Percentiles rank a stretch among this genome's conserved stretches.
phyloP scores from a whole-genome alignment of 169 alveolate genomes.

The Theileria orientalis region DNA sequence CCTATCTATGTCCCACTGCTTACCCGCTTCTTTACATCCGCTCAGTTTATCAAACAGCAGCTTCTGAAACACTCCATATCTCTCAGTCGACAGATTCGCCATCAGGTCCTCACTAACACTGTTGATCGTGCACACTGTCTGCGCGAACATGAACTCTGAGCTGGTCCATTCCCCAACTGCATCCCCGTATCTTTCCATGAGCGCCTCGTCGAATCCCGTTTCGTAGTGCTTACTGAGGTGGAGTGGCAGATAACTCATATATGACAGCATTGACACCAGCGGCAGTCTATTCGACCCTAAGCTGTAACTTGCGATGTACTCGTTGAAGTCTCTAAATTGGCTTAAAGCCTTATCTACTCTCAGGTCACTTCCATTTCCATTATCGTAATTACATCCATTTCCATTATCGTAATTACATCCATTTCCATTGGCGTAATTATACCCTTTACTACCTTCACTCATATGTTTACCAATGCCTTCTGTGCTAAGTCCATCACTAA shows the following conservation, averaged over 20 bases:
- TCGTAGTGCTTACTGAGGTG: neutral
- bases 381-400: too few species aligned
- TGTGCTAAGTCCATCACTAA: too few species aligned
- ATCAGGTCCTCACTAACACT: neutral
- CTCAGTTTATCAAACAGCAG: neutral
- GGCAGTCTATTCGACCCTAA: neutral
- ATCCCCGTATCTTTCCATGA: neutral
- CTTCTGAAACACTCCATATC: neutral
- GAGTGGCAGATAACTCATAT: neutral
- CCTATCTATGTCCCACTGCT: neutral
- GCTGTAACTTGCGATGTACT: neutral
- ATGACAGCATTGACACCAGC: neutral
- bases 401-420: too few species aligned
- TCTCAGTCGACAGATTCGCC: neutral
- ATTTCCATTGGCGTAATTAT: too few species aligned
- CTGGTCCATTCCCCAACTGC: neutral
- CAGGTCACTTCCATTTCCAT: too few species aligned
- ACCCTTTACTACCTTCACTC: too few species aligned
- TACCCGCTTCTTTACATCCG: neutral
- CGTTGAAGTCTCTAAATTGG: neutral
- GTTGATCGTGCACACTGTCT: neutral
- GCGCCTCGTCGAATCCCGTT: neutral
- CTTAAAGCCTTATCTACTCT: neutral
- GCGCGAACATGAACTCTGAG: neutral
- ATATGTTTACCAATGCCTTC: too few species aligned